A percentile compares a stretch with the other conserved stretches of the same genome.
These are phyloP conservation scores for Aspergillus niger DNA, from an alignment of 2,329 filamentous ascomycete genomes.

Conservation along the genomic window DNA sequence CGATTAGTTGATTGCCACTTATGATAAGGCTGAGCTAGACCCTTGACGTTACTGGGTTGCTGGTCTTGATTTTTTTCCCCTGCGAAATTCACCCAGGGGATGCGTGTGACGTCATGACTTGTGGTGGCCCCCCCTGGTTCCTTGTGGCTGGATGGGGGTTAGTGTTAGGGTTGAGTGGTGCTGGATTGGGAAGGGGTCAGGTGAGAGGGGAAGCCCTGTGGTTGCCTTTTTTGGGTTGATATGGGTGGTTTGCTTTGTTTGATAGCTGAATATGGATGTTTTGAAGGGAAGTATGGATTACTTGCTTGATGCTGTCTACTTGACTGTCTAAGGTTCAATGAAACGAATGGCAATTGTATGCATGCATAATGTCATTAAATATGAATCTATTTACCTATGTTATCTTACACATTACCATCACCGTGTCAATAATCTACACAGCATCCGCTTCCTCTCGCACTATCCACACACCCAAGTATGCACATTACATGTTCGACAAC, in stretches of 20 bases:
- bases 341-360: background rate
- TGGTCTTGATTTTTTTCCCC: background rate
- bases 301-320: background rate
- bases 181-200: no score
- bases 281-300: background rate
- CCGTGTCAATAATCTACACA: background rate
- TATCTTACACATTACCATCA: background rate
- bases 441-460: no score
- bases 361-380: background rate
- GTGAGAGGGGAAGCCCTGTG: no score
- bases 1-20: background rate
- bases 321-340: background rate
- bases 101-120: background rate
- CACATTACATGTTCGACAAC: slow-evolving; percentile 39
- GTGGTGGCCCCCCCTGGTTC: no score
- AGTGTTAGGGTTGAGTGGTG: background rate
- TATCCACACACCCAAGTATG: background rate
- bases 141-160: background rate
- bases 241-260: background rate
- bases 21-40: no score
- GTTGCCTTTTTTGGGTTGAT: background rate
- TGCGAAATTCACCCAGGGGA: no score
- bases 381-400: background rate
- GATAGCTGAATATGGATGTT: background rate
- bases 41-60: background rate